Evolutionary conservation across 2,329 filamentous ascomycete genomes (phyloP), one percentile per base, ranked within the genome.

Genomic region (Mycosphaerella sp.): DNA sequence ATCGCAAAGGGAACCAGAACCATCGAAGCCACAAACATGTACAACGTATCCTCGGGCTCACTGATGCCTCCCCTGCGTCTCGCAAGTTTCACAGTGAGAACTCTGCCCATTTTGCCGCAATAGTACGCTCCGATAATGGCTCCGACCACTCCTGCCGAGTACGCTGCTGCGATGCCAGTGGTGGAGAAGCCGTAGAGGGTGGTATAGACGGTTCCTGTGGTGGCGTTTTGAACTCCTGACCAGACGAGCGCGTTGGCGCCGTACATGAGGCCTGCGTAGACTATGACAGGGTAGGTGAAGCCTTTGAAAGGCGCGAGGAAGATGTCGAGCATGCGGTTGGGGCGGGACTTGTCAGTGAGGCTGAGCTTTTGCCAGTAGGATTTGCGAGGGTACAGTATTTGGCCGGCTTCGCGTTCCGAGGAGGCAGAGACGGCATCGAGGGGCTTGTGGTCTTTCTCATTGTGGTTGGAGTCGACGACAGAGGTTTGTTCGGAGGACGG

Each of bases 301-400:
- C 59, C 59, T 44, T 55, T 56, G 55, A 62, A 60, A 2, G 59
- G 58, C 4, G 53, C 59, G 35, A 58, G n/a, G 46, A 70, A 65
- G 27, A 71, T 67, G 32, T 71, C 66, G 8, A 70, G 25, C 66
- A 75, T 16, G 65, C 69, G 1, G 67, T 76, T 52, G 0, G 72
- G 73, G 12, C 73, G 70, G 45, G 69, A 64, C 49, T 69, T 70
- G 58, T 71, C 69, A 10, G 43, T 16, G 21, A 55, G 17, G 32
- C 63, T 59, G 44, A 76, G 64, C 49, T 74, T 76, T 46, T 73
- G 69, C 36, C 65, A 47, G 48, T 70, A 74, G 0, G 70, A 71
- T 61, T 74, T 75, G 6, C 66, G 62, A 2, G 65, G 65, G 56
- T 66, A 69, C 1, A 55, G 42, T 1, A 59, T 51, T 39, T 63